Evolutionary conservation across 2,329 filamentous ascomycete species (phyloP).

Genomic region (Hawksworthiomyces lignivorus): DNA sequence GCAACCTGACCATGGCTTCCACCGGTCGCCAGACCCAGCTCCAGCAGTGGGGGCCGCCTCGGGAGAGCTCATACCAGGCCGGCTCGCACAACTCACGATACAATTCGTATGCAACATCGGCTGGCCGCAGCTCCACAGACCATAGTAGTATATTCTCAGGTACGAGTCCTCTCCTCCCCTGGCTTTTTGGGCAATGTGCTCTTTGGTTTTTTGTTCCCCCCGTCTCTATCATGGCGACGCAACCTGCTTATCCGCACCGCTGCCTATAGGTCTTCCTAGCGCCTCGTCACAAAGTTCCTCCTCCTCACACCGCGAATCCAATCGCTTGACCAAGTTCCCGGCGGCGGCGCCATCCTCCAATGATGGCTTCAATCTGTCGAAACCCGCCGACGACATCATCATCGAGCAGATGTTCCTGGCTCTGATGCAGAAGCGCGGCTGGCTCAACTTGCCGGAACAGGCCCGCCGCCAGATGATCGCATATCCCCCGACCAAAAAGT

Average conservation of each 20-base stretch:
- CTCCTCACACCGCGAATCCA: conserved; percentile 45
- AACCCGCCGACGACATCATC: conserved; percentile 71
- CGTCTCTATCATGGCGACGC: neutral
- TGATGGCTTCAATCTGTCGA: conserved; percentile 55
- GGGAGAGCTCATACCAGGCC: conserved; percentile 45
- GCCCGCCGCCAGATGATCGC: conserved; percentile 92
- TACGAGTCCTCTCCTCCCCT: too few species aligned
- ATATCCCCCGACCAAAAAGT: conserved; percentile 91
- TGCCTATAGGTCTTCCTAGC: conserved; percentile 40
- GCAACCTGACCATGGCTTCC: conserved; percentile 63
- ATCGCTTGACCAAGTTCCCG: conserved; percentile 49
- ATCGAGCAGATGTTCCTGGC: conserved; percentile 88
- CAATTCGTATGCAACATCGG: conserved; percentile 55
- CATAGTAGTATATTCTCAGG: conserved; percentile 50
- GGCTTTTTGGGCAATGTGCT: too few species aligned
- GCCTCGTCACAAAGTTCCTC: conserved; percentile 51
- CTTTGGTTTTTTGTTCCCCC: neutral
- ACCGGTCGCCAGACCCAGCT: conserved; percentile 65
- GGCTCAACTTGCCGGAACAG: conserved; percentile 94
- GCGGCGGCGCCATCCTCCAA: conserved; percentile 24
- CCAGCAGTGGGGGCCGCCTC: conserved; percentile 66
- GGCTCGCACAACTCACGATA: conserved; percentile 52
- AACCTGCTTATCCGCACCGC: too few species aligned
- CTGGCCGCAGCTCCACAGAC: conserved; percentile 48
- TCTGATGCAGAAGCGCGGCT: conserved; percentile 94